Evolutionary conservation across 139 green algal genomes (phyloP).

Genomic region (Spirogloea muscicola): DNA sequence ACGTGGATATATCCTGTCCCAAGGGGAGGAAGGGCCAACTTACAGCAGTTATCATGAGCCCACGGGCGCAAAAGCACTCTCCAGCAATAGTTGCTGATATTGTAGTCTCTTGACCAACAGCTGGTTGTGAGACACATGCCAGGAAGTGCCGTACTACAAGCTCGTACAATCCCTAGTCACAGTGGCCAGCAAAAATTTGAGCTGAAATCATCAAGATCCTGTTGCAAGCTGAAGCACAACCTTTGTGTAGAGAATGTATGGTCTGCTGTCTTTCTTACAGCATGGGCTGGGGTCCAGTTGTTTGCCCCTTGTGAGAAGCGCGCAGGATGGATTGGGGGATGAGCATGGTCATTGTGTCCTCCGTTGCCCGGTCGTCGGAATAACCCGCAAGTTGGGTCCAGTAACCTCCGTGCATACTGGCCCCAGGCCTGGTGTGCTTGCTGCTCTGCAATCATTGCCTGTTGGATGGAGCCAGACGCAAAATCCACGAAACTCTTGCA

Average conservation of each 20-base stretch:
- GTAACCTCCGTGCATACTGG: conserved; percentile 42
- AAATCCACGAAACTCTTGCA: no score
- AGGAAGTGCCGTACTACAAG: conserved; percentile 93
- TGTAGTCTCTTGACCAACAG: conserved; percentile 79
- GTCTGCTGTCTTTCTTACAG: no score
- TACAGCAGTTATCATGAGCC: conserved; percentile 79
- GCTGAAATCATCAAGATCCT: no score
- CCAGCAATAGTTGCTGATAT: conserved; percentile 69
- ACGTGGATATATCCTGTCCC: no score
- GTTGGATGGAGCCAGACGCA: no score
- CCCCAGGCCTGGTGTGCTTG: conserved; percentile 44
- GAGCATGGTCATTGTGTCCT: conserved; percentile 80
- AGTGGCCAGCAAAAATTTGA: no score
- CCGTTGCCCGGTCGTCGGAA: conserved; percentile 54
- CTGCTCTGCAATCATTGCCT: conserved; percentile 29
- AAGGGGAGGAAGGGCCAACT: not conserved
- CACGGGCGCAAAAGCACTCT: conserved; percentile 66
- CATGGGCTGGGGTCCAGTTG: conserved; percentile 60
- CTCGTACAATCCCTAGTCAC: conserved; percentile 87
- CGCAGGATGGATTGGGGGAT: conserved; percentile 94
- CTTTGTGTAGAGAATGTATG: no score
- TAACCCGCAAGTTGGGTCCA: conserved; percentile 32
- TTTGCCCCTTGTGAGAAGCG: no score
- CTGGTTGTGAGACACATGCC: conserved; percentile 81
- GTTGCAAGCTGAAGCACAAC: no score